Evolutionary conservation across 352 stramenopile species (phyloP), one percentile per base, ranked within the genome.

Genomic region (Phytophthora sojae): DNA sequence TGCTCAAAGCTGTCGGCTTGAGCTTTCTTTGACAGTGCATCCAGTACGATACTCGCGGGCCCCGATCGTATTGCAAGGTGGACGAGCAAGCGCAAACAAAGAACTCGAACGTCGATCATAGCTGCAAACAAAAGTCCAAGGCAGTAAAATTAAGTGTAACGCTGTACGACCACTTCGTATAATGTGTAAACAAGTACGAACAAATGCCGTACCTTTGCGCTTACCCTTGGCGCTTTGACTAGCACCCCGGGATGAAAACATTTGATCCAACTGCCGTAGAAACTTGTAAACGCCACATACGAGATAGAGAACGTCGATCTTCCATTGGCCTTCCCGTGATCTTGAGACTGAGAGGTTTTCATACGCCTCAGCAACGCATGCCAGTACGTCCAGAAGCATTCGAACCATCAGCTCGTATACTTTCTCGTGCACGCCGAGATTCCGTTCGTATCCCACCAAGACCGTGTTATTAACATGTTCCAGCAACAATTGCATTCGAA

Each of bases 231-330:
- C 54, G 45, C 25, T 17, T 44, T 60, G 62, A 47, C 39, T 66
- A 53, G 64, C 65, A 8, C 64, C 60, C 2, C 62, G 77, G 63
- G 45, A 70, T n/a, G 26, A 68, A n/a, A 90, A 61, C 70, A 90
- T 90, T 51, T 77, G 77, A 47, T 91, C 80, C 6, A 93, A 61
- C 11, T 88, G 45, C 12, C 71, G 75, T 21, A 92, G 58, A 3
- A 90, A 45, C 25, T 78, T 81, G 55, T 92, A 77, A 5, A 86
- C 65, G 2, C 83, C 86, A 50, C 76, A 85, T 2, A 94, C 78
- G 12, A 94, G 74, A 67, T 92, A 91, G 26, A 94, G 25, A 49
- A 90, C 71, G 30, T 94, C 86, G 44, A 91, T 92, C 45, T 92
- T 94, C 83, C 83, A 94, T 58, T 94, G 85, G 2, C 44, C 54